These are phyloP conservation scores for Eimeria falciformis DNA, from an alignment of 169 alveolate species.

Conservation along the genomic window DNA sequence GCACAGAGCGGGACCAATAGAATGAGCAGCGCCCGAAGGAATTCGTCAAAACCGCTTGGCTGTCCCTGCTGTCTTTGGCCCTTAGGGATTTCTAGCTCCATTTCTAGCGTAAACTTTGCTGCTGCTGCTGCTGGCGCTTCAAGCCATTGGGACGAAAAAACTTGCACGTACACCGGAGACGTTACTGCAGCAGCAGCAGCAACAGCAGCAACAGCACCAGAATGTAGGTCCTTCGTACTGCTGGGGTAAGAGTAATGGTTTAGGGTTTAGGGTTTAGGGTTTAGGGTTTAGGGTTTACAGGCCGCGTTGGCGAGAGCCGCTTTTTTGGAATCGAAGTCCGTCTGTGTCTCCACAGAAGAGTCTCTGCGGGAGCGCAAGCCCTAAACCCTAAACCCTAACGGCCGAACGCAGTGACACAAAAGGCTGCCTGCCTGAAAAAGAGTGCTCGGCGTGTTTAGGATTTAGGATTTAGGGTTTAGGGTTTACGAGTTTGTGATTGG, in stretches of 20 bases:
- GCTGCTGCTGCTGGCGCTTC: slow-evolving; percentile 30
- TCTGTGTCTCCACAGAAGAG: too few relatives aligned
- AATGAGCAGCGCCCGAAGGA: neutral
- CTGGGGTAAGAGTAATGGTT: neutral
- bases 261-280: slow-evolving; percentile 31
- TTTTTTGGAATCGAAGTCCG: too few relatives aligned
- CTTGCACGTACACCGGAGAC: slow-evolving; percentile 33
- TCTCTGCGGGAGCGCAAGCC: neutral
- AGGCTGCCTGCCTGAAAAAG: too few relatives aligned
- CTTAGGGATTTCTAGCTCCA: neutral
- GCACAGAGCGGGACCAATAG: neutral
- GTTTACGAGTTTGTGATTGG: too few relatives aligned
- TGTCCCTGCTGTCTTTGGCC: neutral
- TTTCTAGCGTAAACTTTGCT: neutral
- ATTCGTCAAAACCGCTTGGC: neutral
- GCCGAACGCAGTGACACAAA: neutral
- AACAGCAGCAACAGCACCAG: slow-evolving; percentile 2
- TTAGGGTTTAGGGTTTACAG: slow-evolving; percentile 20
- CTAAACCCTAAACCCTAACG: slow-evolving; percentile 12
- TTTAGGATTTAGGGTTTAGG: too few relatives aligned
- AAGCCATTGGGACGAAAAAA: neutral
- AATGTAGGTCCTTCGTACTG: neutral
- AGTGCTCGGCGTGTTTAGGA: too few relatives aligned
- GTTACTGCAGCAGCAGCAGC: slow-evolving; percentile 45
- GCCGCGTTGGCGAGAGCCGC: too few relatives aligned